Evolutionary conservation across 2,329 filamentous ascomycete genomes (phyloP).

Genomic region (Verticillium isaacii): DNA sequence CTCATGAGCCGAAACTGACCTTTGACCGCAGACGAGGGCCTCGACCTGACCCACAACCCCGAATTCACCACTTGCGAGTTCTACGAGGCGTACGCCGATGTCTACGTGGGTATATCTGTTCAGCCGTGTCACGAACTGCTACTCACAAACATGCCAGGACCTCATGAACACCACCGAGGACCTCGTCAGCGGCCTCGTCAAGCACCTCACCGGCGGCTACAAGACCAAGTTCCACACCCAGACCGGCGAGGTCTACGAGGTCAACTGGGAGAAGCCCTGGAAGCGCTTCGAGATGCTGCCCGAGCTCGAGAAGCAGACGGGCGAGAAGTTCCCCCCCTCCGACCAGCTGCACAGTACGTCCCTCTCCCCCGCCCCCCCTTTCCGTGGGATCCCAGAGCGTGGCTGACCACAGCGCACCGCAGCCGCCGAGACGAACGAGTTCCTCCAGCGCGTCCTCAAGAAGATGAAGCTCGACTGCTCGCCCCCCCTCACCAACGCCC

Average conservation of each 20-base stretch:
- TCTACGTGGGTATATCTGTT: conserved; percentile 43
- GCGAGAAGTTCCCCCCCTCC: conserved; percentile 88
- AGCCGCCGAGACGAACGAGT: conserved; percentile 75
- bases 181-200: conserved; percentile 83
- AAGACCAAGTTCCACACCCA: conserved; percentile 83
- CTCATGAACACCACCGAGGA: conserved; percentile 89
- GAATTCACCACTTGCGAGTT: conserved; percentile 98
- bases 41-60: conserved; percentile 92
- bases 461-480: conserved; percentile 89
- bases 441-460: conserved; percentile 77
- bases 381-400: neutral
- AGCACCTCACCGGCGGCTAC: conserved; percentile 81
- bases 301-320: conserved; percentile 80
- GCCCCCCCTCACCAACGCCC: conserved; percentile 84
- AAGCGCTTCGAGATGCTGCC: conserved; percentile 93
- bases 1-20: too few relatives aligned
- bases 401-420: neutral
- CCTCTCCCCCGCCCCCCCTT: neutral
- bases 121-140: conserved; percentile 25
- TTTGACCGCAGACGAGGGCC: conserved; percentile 60
- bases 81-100: conserved; percentile 89
- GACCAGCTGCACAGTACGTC: conserved; percentile 73
- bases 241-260: conserved; percentile 77
- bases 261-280: conserved; percentile 98
- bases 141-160: conserved; percentile 60